Evolutionary conservation across 2,329 filamentous ascomycete species (phyloP), one percentile per base, ranked within the genome.

Genomic region (Sphaerulina populicola): DNA sequence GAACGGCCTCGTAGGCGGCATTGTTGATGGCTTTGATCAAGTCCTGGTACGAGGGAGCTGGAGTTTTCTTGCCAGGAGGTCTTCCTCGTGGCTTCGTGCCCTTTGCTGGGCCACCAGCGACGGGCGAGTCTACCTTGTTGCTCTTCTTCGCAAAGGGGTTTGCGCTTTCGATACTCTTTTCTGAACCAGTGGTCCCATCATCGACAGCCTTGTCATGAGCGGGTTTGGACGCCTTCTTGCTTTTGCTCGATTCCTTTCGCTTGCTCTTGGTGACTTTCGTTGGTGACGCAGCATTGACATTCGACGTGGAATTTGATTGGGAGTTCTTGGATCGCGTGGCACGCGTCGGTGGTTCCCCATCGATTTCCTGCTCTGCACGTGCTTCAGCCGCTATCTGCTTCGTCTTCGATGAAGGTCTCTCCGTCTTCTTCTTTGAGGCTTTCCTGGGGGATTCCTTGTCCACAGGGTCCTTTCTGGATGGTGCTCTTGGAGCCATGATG

Each of bases 351-450:
- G 23, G 23, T 27, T 7, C 6, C 23, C 11, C n/a, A 2, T 39
- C 36, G 9, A 40, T 27, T 30, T 18, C 36, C 14, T 40, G 35
- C 11, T 36, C 47, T 3, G 41, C 48, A 12, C 37, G 14, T 31
- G 33, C 47, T 21, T 51, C 50, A 14, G 51, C 41, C 21, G 37
- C 47, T 21, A 52, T 31, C 37, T 51, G 49, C 39, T 43, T 37
- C 7, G 44, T 30, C 35, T 47, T 41, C n/a, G 23, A 35, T 40
- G 51, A 46, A 14, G 27, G 39, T 23, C 27, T 44, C 39, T 40
- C 38, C n/a, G 30, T n/a, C 12, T 51, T 51, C 7, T 39, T 39
- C 18, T 44, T 40, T 21, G 50, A 48, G 45, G 30, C 47, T 14
- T 52, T 54, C 15, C 47, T 52, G 14, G 53, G 39, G 12, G 37